Conservation (phyloP, 2,329 filamentous ascomycete species). For the Talaromyces atroroseus region DNA sequence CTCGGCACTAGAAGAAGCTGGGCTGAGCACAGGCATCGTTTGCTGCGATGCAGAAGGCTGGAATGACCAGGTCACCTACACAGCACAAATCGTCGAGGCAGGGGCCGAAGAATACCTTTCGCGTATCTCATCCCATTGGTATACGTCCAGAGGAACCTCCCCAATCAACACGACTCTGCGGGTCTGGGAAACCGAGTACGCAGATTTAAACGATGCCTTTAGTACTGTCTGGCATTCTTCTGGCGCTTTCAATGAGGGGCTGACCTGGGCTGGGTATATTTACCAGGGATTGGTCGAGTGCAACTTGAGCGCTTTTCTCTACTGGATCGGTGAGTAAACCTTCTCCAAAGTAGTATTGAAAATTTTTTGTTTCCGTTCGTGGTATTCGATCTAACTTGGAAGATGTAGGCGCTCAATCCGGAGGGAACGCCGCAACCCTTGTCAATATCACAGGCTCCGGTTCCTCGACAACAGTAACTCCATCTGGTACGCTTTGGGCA, state of each 20-base stretch:
- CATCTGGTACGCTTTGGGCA: constrained; percentile 3
- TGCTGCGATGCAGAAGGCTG: constrained; percentile 8
- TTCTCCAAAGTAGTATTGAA: background rate
- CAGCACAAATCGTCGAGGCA: background rate
- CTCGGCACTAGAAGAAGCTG: background rate
- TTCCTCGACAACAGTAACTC: background rate
- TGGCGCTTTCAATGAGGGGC: background rate
- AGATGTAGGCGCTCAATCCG: background rate
- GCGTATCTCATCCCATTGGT: constrained; percentile 6
- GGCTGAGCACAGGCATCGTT: background rate
- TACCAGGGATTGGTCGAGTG: background rate
- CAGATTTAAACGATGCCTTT: background rate
- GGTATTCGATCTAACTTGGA: background rate
- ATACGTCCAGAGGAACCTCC: constrained; percentile 1
- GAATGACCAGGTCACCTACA: constrained; percentile 4
- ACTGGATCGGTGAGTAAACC: constrained; percentile 2
- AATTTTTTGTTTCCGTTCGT: background rate
- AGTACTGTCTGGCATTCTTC: background rate
- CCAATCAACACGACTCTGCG: background rate
- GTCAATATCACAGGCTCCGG: background rate
- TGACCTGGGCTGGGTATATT: constrained; percentile 4
- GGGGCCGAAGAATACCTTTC: constrained; percentile 1
- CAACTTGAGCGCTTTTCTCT: constrained; percentile 2
- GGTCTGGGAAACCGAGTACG: constrained; percentile 4
- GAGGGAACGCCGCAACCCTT: background rate